phyloP scores from a whole-genome alignment of 192 early-diverging fungal genomes.

The Coemansia sp. region DNA sequence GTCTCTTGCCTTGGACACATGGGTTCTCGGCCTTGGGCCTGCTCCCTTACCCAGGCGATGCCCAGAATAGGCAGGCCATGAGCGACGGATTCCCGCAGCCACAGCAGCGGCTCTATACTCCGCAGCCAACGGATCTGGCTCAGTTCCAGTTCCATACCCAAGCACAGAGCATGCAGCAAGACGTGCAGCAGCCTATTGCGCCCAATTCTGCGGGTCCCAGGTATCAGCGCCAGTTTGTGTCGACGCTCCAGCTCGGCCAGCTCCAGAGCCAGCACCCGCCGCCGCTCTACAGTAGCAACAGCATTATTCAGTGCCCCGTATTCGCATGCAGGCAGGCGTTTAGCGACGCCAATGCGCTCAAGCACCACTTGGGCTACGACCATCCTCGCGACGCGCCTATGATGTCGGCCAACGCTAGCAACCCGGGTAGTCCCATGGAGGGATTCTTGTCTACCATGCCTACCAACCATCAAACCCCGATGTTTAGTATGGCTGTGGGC shows the following conservation, averaged over 20 bases:
- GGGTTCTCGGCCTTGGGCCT: slow-evolving; percentile 23
- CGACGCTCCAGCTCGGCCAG: slow-evolving; percentile 4
- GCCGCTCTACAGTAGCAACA: slow-evolving; percentile 6
- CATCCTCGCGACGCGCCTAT: slow-evolving; percentile 17
- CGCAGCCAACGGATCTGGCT: slow-evolving; percentile 35
- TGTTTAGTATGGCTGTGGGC: neutral
- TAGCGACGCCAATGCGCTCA: slow-evolving; percentile 39
- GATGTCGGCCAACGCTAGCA: slow-evolving; percentile 21
- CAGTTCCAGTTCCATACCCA: slow-evolving; percentile 29
- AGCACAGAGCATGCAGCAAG: neutral
- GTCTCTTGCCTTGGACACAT: slow-evolving; percentile 22
- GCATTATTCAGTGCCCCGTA: slow-evolving; percentile 20
- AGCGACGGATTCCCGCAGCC: slow-evolving; percentile 5
- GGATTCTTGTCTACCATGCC: slow-evolving; percentile 28
- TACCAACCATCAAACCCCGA: neutral
- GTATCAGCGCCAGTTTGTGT: slow-evolving; percentile 18
- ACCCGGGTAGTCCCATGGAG: slow-evolving; percentile 37
- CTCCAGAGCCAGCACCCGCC: neutral
- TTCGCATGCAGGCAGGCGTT: slow-evolving; percentile 23
- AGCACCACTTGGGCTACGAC: slow-evolving; percentile 40
- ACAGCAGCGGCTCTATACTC: slow-evolving; percentile 23
- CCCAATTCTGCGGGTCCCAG: slow-evolving; percentile 1
- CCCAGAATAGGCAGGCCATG: slow-evolving; percentile 9
- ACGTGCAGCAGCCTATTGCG: slow-evolving; percentile 10
- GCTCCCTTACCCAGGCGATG: slow-evolving; percentile 4